Conservation (phyloP, 495 filamentous ascomycete species). For the Cairneyella variabilis region DNA sequence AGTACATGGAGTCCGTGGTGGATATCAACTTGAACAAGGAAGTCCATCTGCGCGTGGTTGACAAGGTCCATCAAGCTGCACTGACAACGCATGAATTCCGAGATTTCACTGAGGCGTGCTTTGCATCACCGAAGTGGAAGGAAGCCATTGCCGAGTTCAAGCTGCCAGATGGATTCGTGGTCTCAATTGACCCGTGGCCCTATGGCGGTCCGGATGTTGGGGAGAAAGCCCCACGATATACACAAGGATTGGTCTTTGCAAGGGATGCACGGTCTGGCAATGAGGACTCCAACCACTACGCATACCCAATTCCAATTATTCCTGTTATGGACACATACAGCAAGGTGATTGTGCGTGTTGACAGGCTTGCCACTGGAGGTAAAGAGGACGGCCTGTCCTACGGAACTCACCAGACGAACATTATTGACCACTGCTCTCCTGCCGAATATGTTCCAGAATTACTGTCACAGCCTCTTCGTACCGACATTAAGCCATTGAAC, state of each 20-base stretch:
- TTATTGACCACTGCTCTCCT: conserved; percentile 48
- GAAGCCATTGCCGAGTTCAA: conserved; percentile 58
- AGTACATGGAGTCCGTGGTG: conserved; percentile 60
- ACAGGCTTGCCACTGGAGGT: conserved; percentile 56
- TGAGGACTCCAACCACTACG: conserved; percentile 71
- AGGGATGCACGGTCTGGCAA: conserved; percentile 47
- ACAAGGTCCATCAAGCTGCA: conserved; percentile 55
- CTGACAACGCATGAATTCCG: conserved; percentile 60
- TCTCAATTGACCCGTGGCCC: conserved; percentile 66
- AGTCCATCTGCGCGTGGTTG: conserved; percentile 49
- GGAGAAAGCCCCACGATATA: conserved; percentile 8
- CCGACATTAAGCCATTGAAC: conserved; percentile 69
- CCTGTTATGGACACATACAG: conserved; percentile 69
- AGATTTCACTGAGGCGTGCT: conserved; percentile 56
- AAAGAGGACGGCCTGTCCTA: conserved; percentile 43
- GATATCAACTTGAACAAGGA: conserved; percentile 49
- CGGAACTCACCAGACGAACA: conserved; percentile 45
- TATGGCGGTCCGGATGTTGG: conserved; percentile 45
- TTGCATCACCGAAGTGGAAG: conserved; percentile 57
- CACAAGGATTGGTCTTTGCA: conserved; percentile 46
- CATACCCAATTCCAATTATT: conserved; percentile 70
- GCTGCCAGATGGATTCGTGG: conserved; percentile 54
- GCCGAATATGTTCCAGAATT: conserved; percentile 65
- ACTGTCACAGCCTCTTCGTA: conserved; percentile 53
- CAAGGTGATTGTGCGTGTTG: conserved; percentile 56